phyloP scores from a whole-genome alignment of 179 eudicot genomes.

The Spergularia azorica region DNA sequence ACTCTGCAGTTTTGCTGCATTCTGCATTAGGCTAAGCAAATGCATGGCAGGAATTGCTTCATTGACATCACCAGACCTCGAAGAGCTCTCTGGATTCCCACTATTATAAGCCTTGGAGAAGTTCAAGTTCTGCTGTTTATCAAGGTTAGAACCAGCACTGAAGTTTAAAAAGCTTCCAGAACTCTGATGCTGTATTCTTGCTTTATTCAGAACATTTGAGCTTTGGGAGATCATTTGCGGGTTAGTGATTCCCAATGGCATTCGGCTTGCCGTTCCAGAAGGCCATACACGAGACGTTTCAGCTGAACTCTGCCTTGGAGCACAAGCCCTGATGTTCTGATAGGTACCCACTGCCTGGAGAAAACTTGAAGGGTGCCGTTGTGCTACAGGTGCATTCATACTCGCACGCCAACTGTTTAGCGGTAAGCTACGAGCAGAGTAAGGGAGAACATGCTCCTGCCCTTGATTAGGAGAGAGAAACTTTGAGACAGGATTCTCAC shows the following conservation, averaged over 20 bases:
- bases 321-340: constrained; percentile 1
- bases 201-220: constrained; percentile 17
- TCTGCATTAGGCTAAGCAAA: constrained; percentile 39
- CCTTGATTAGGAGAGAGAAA: constrained; percentile 18
- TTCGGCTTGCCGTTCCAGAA: constrained; percentile 22
- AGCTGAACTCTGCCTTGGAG: constrained; percentile 14
- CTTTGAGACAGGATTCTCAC: constrained; percentile 20
- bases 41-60: constrained; percentile 40
- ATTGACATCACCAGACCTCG: constrained; percentile 25
- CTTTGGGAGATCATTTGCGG: constrained; percentile 30
- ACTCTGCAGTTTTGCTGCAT: constrained; percentile 27
- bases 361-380: constrained; percentile 21
- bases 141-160: constrained; percentile 2
- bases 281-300: constrained; percentile 24
- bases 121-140: constrained; percentile 27
- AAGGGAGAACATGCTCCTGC: constrained; percentile 20
- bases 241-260: constrained; percentile 33
- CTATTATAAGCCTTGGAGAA: constrained; percentile 25
- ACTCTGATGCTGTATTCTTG: constrained; percentile 13
- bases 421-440: constrained; percentile 10
- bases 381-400: neutral
- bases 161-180: constrained; percentile 29
- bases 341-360: constrained; percentile 21
- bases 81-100: constrained; percentile 24
- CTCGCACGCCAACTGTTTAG: constrained; percentile 26